Evolutionary conservation across 1,284 basidiomycete species (phyloP), one percentile per base, ranked within the genome.

Genomic region (Laetiporus sulphureus): DNA sequence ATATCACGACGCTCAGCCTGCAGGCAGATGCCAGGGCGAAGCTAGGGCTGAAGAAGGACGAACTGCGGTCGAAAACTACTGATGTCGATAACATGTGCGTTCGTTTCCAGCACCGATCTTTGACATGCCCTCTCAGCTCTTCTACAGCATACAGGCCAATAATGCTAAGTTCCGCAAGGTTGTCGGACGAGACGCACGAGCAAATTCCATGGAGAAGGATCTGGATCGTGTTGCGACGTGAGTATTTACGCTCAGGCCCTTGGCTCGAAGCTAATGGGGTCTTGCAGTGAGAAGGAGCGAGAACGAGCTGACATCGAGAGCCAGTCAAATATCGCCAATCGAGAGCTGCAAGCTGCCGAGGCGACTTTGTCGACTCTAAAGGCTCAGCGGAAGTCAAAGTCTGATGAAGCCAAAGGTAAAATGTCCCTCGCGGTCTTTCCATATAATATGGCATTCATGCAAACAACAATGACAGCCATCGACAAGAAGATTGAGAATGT

Each of bases 1-100:
- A 98, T 53, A 69, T 95, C 35, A 74, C 78, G 24, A 64, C 71
- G 1, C 64, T 97, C 45, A 92, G 84, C 55, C 60, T 79, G 29
- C 91, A 97, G 58, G 84, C 90, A 0, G 89, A 94, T 48, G 70
- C 79, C 1, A 73, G 94, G 29, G 92, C 93, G 1, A 84, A 82
- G 52, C 63, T 98, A 34, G 78, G 84, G 30, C 60, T 96, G 47
- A 90, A 91, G 58, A 71, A 80, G 45, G 68, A 67, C 0, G 89
- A 93, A 49, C 59, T 81, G 24, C 75, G 72, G 55, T 72, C 68
- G 42, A 91, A 87, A 64, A 66, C 67, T 16, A 65, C 65, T 13
- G 83, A 90, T 32, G 68, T 91, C 12, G 66, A 75, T 44, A 79
- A 73, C 39, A 77, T 72, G 90, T 92, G 48, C 41, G 82, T 71